Conservation (phyloP, 257 asterid genomes). For the Lycium barbarum region DNA sequence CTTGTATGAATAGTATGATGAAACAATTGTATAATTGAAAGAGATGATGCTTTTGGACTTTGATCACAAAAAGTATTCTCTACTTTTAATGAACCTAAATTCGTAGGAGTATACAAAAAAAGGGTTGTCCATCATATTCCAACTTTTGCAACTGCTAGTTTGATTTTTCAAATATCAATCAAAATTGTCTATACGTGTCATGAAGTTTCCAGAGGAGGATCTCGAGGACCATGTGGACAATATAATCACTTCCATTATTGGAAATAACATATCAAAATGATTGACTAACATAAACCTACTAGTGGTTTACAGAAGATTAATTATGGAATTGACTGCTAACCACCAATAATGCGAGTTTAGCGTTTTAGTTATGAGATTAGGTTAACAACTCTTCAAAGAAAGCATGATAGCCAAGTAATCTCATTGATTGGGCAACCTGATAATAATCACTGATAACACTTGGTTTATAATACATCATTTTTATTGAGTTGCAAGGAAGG, state of each 20-base stretch:
- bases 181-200: background rate
- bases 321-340: background rate
- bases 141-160: background rate
- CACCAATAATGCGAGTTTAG: slow-evolving; percentile 32
- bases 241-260: background rate
- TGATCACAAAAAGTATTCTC: background rate
- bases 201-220: slow-evolving; percentile 19
- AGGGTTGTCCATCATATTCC: background rate
- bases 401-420: background rate
- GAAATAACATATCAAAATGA: slow-evolving; percentile 1
- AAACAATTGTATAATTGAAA: too few species aligned
- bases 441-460: background rate
- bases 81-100: background rate
- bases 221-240: background rate
- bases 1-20: background rate
- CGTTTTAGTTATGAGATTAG: slow-evolving; percentile 39
- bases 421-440: background rate
- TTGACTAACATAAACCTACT: background rate
- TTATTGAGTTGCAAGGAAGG: slow-evolving; percentile 19
- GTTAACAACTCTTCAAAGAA: slow-evolving; percentile 48
- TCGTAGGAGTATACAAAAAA: background rate
- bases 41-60: background rate
- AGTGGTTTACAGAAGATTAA: background rate
- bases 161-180: background rate
- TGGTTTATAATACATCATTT: background rate